Evolutionary conservation across 2,329 filamentous ascomycete species (phyloP).

Genomic region (Trichoderma atroviride): DNA sequence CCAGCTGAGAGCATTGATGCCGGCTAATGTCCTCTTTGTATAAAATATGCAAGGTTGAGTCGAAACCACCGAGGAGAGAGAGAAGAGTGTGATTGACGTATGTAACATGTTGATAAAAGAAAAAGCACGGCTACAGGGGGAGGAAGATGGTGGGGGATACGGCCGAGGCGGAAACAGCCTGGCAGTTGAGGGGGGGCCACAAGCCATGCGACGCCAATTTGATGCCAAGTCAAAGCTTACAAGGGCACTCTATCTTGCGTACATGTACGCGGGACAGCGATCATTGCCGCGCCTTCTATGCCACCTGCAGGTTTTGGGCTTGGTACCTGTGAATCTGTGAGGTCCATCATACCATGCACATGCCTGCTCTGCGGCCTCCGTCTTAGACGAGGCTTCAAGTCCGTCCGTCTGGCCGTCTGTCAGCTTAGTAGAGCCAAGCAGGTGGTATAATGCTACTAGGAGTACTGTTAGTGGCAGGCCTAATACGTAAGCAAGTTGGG

Average conservation of each 20-base stretch:
- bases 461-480: neutral
- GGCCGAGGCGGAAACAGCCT: neutral
- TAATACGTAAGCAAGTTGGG: neutral
- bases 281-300: constrained; percentile 13
- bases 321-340: neutral
- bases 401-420: neutral
- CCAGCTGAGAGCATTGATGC: neutral
- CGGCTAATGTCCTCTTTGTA: neutral
- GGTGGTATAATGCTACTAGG: neutral
- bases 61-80: neutral
- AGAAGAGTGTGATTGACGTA: neutral
- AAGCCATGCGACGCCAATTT: neutral
- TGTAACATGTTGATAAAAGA: neutral
- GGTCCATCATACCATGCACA: neutral
- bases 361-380: neutral
- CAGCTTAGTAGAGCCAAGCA: neutral
- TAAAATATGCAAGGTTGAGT: neutral
- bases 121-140: neutral
- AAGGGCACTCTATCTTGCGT: constrained; percentile 19
- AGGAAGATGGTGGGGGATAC: neutral
- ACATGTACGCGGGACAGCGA: neutral
- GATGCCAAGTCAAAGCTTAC: constrained; percentile 2
- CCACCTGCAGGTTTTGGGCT: constrained; percentile 2
- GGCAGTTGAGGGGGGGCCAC: neutral
- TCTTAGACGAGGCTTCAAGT: neutral